Percentiles rank a stretch among this genome's conserved stretches.
Evolutionary conservation across 192 early-diverging fungal genomes (phyloP).

Genomic region (Backusella circina): DNA sequence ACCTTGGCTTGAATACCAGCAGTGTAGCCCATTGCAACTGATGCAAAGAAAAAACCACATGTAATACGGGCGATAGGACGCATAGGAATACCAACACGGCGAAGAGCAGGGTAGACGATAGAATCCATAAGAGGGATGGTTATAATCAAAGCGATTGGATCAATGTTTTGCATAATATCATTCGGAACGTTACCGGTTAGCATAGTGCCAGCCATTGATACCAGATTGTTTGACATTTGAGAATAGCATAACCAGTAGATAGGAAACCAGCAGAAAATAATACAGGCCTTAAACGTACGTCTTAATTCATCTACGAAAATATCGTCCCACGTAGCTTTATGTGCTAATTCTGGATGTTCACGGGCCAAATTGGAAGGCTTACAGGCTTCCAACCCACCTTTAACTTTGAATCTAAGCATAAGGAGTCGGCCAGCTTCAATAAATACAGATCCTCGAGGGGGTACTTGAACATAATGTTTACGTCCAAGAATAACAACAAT

Average conservation of each 20-base stretch:
- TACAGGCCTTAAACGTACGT: constrained; percentile 59
- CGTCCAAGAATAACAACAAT: constrained; percentile 47
- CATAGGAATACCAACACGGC: constrained; percentile 44
- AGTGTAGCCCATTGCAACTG: constrained; percentile 58
- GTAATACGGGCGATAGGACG: constrained; percentile 65
- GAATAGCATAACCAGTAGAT: constrained; percentile 75
- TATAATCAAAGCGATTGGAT: constrained; percentile 66
- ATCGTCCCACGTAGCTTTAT: constrained; percentile 61
- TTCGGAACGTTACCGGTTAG: constrained; percentile 53
- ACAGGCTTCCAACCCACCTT: constrained; percentile 53
- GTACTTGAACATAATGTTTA: constrained; percentile 47
- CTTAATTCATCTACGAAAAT: constrained; percentile 69
- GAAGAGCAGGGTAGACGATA: constrained; percentile 59
- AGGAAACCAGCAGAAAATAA: constrained; percentile 68
- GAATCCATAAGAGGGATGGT: constrained; percentile 72
- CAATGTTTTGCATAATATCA: constrained; percentile 68
- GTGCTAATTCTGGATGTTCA: constrained; percentile 22
- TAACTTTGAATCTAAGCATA: constrained; percentile 13
- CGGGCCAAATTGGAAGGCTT: constrained; percentile 52
- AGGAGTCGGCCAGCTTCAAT: constrained; percentile 37
- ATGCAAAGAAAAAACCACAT: constrained; percentile 61
- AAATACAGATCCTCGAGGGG: constrained; percentile 61
- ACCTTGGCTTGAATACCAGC: constrained; percentile 60
- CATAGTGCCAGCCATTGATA: constrained; percentile 66
- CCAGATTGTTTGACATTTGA: constrained; percentile 62